Evolutionary conservation across 164 flowering plant genomes (phyloP).

Genomic region (Kingdonia uniflora): DNA sequence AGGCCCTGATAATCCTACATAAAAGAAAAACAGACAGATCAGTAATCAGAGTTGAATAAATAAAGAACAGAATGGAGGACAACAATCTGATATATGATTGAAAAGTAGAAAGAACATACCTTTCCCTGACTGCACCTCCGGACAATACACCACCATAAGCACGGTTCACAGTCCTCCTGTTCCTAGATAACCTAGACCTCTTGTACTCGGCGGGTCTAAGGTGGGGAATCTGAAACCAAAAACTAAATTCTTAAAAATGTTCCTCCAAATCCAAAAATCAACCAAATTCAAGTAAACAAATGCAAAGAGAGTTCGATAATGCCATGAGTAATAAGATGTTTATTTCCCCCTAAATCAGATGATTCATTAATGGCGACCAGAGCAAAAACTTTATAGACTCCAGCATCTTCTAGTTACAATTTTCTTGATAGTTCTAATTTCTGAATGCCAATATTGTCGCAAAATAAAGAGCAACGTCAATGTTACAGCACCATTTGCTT

Average conservation of each 20-base stretch:
- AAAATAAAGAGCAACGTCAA: too few species aligned
- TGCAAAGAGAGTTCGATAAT: background rate
- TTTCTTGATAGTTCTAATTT: too few species aligned
- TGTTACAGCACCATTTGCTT: too few species aligned
- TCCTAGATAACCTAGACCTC: constrained; percentile 61
- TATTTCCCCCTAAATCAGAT: background rate
- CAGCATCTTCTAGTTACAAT: too few species aligned
- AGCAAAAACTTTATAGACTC: background rate
- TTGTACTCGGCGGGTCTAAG: constrained; percentile 77
- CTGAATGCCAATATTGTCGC: too few species aligned
- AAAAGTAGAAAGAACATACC: constrained; percentile 23
- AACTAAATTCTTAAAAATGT: background rate
- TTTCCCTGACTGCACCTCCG: constrained; percentile 67
- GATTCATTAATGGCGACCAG: background rate
- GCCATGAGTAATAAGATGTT: background rate
- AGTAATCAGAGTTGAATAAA: background rate
- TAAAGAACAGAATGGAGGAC: too few species aligned
- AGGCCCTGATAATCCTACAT: constrained; percentile 59
- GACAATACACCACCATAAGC: constrained; percentile 75
- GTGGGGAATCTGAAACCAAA: constrained; percentile 52
- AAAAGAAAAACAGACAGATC: background rate
- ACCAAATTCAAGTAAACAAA: background rate
- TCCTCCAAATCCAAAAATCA: background rate
- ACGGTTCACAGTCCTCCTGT: constrained; percentile 72
- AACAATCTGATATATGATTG: too few species aligned